Evolutionary conservation across 192 early-diverging fungal genomes (phyloP), one percentile per base, ranked within the genome.

Genomic region (Dimargaris verticillata): DNA sequence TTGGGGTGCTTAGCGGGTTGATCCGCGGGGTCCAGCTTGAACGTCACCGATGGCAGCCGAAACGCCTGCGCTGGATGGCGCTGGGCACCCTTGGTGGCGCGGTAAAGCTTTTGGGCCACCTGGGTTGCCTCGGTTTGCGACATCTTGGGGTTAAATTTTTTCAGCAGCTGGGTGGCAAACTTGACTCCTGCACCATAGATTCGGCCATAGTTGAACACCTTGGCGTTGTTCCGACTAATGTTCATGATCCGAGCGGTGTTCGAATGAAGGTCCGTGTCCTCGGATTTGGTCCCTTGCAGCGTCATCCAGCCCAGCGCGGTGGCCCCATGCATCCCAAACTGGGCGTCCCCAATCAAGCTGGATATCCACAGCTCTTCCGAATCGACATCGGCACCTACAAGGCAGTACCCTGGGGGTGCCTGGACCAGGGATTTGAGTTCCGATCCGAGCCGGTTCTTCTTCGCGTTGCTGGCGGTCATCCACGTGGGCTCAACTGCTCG

Each of bases 231-330:
- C 28, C 95, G 79, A 38, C 75, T 78, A 66, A 96, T 94, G 18
- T 84, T 87, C 60, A 94, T 61, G 61, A 98, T 91, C 17, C 74
- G 66, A 0, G 89, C 95, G 0, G 95, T 94, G 61, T 84, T 86
- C 1, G 93, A 93, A 66, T 98, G 95, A 54, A 96, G 62, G 70
- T 98, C 95, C 0, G 95, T 95, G 15, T 82, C 85, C 10, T 78
- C 80, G 0, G 80, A 60, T 74, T 98, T 98, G 2, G 81, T 88
- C 0, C 95, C 95, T 68, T 98, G 93, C 44, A 98, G 70, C 2
- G 91, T 98, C 95, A 98, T 96, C 83, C 92, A 98, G 3, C 95
- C 92, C 33, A 98, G 72, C 0, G 95, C 90, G 0, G 91, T 92
- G 0, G 84, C 84, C 7, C 95, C 95, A 61, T 95, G 92, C 64